Evolutionary conservation across 2,329 filamentous ascomycete species (phyloP).

Genomic region (Exophiala alcalophila): DNA sequence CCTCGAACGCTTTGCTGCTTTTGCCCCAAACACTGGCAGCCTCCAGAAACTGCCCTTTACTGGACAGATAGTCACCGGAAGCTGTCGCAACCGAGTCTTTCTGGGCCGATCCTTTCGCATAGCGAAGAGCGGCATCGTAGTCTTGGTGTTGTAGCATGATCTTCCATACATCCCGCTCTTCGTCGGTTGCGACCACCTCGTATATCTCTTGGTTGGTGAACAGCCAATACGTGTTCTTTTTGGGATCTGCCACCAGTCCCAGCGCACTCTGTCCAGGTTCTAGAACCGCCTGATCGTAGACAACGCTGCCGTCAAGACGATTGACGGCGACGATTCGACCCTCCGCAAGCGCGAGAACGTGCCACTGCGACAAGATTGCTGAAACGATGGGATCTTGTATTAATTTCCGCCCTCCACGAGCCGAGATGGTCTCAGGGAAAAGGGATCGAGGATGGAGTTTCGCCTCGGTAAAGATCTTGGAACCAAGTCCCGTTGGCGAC

Average conservation of each 20-base stretch:
- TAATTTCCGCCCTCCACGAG: conserved; percentile 62
- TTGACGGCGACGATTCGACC: conserved; percentile 82
- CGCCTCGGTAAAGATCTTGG: conserved; percentile 72
- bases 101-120: conserved; percentile 75
- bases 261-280: conserved; percentile 74
- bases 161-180: conserved; percentile 91
- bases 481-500: conserved; percentile 62
- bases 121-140: conserved; percentile 82
- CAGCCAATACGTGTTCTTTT: conserved; percentile 97
- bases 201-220: conserved; percentile 90
- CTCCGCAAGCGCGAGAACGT: conserved; percentile 79
- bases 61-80: conserved; percentile 82
- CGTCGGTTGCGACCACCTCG: conserved; percentile 85
- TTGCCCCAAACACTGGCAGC: conserved; percentile 88
- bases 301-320: conserved; percentile 75
- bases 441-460: conserved; percentile 73
- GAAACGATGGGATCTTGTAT: conserved; percentile 72
- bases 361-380: conserved; percentile 88
- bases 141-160: conserved; percentile 83
- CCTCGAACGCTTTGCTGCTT: conserved; percentile 95
- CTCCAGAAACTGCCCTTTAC: conserved; percentile 76
- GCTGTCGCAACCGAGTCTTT: conserved; percentile 89
- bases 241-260: conserved; percentile 82
- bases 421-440: conserved; percentile 65
- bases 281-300: conserved; percentile 84